Conservation (phyloP, 306 rosid species). For the Benincasa hispida region DNA sequence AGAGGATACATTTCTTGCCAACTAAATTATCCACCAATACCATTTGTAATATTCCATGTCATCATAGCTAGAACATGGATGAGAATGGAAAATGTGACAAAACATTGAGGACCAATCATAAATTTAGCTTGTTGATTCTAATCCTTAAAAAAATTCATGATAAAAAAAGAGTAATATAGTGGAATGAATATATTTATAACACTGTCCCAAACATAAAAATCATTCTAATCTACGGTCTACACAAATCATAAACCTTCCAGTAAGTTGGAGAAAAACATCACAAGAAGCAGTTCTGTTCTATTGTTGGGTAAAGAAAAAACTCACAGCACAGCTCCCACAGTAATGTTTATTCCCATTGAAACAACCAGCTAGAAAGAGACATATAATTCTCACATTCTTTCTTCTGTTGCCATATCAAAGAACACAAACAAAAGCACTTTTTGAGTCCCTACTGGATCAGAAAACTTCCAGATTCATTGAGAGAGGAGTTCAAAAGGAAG, state of each 20-base stretch:
- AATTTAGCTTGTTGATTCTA: too few relatives aligned
- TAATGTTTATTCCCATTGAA: too few relatives aligned
- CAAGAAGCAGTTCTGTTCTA: neutral
- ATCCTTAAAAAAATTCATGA: too few relatives aligned
- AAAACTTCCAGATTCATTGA: neutral
- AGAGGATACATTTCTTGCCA: too few relatives aligned
- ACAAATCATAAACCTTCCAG: neutral
- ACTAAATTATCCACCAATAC: too few relatives aligned
- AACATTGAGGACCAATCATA: neutral
- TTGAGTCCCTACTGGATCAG: neutral
- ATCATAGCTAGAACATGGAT: too few relatives aligned
- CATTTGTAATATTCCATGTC: too few relatives aligned
- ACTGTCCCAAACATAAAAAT: too few relatives aligned
- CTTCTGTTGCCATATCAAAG: neutral
- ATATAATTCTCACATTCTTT: neutral
- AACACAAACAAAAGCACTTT: neutral
- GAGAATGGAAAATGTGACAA: neutral
- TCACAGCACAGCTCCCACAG: neutral
- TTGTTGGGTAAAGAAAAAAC: neutral
- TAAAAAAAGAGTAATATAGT: too few relatives aligned
- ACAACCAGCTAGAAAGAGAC: neutral
- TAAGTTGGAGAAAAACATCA: too few relatives aligned
- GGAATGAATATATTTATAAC: too few relatives aligned
- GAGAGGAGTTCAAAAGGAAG: neutral
- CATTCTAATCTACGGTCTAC: too few relatives aligned